Evolutionary conservation across 2,329 filamentous ascomycete genomes (phyloP), one percentile per base, ranked within the genome.

Genomic region (Epichloe brachyelytri): DNA sequence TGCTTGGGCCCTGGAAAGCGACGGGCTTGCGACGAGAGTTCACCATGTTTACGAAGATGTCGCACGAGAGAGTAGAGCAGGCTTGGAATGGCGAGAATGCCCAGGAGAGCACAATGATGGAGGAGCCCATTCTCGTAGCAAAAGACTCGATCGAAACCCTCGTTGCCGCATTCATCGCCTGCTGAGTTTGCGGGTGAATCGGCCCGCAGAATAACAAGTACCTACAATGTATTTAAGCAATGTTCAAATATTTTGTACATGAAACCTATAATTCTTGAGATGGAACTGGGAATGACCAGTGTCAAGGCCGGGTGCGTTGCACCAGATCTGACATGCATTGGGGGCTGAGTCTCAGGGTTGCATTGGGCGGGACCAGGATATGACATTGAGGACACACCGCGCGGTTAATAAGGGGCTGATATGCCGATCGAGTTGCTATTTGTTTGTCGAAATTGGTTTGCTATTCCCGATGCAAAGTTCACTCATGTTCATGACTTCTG

Each of bases 1-100:
- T 73, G 71, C 50, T 62, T 66, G 11, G 73, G 73, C 0, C 73
- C 73, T 0, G 73, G 72, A 48, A 76, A 72, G 48, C 55, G 62
- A 51, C 51, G 5, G 22, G 3, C 43, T 12, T 59, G 54, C 5
- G 53, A 65, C 63, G 15, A 54, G 49, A 11, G 56, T 53, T 45
- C 63, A 68, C 53, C 59, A 62, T 8, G 69, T 43, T 15, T 5
- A 19, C n/a, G 37, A 14, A 71, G 50, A 50, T 69, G 69, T n/a
- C 67, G 63, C 12, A 72, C 19, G 22, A 61, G 62, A 7, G 71
- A 72, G 50, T 71, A 63, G 36, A 74, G 55, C 22, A 75, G 61
- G 51, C 70, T 68, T 6, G 72, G 71, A 30, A 61, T 52, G n/a
- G 58, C 40, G 15, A 61, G 45, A 34, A 74, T 63, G 47, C 22